A percentile compares a stretch with the other conserved stretches of the same genome.
phyloP scores from a whole-genome alignment of 2,329 filamentous ascomycete genomes.

The Xylariomycetidae sp. region DNA sequence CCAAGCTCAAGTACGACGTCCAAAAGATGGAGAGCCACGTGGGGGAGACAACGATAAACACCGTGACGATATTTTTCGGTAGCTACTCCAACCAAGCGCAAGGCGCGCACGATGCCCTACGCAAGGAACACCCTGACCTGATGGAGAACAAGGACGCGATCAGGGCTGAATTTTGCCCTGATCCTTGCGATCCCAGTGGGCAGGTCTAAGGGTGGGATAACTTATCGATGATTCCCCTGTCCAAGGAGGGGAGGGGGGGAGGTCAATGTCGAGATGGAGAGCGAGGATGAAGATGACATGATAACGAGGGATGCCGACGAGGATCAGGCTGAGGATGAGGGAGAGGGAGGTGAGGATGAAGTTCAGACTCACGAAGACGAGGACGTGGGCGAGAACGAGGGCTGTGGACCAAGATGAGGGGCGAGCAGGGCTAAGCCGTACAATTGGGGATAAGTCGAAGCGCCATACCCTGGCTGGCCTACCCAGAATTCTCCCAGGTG shows the following conservation, averaged over 20 bases:
- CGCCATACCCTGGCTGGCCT: constrained; percentile 90
- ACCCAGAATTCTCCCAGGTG: constrained; percentile 97
- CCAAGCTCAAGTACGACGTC: neutral
- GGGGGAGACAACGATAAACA: neutral
- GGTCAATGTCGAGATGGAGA: too few species aligned
- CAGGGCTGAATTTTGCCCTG: neutral
- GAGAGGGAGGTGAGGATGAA: too few species aligned
- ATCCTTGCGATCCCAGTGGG: neutral
- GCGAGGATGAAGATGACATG: too few species aligned
- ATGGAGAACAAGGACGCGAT: neutral
- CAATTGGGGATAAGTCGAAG: constrained; percentile 79
- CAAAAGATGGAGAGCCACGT: constrained; percentile 1
- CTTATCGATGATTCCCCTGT: too few species aligned
- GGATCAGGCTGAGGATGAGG: too few species aligned
- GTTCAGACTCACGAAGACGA: too few species aligned
- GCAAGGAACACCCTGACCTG: neutral
- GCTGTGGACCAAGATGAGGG: too few species aligned
- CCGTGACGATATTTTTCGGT: neutral
- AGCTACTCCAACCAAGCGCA: neutral
- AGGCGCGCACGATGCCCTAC: neutral
- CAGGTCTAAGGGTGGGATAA: too few species aligned
- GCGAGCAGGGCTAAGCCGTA: constrained; percentile 96
- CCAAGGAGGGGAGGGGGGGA: too few species aligned
- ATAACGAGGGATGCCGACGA: too few species aligned
- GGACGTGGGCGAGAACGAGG: too few species aligned